phyloP scores from a whole-genome alignment of 345 rosid genomes.

The Heritiera fomes region DNA sequence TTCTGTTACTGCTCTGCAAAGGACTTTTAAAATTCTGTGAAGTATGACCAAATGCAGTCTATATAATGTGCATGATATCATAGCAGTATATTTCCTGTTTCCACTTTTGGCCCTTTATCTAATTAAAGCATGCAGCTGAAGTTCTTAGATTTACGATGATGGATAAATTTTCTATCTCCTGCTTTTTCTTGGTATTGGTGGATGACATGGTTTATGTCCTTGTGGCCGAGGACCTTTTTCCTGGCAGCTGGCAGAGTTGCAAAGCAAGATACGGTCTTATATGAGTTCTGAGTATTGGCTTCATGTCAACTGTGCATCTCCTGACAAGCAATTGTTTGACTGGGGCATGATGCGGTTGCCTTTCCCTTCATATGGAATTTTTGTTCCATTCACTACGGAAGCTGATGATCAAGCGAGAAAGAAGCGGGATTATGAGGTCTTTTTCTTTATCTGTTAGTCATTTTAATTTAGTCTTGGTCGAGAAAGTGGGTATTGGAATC shows the following conservation, averaged over 20 bases:
- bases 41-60: constrained; percentile 13
- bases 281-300: constrained; percentile 93
- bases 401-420: constrained; percentile 88
- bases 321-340: constrained; percentile 76
- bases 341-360: constrained; percentile 95
- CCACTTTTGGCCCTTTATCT: too few relatives aligned
- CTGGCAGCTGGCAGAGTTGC: constrained; percentile 79
- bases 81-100: background rate
- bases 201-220: constrained; percentile 39
- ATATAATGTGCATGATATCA: background rate
- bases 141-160: constrained; percentile 22
- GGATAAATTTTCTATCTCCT: constrained; percentile 9
- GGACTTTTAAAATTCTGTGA: background rate
- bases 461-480: background rate
- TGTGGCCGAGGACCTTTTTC: constrained; percentile 33
- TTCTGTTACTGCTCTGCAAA: too few relatives aligned
- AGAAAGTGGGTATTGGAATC: background rate
- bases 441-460: constrained; percentile 10
- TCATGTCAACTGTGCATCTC: constrained; percentile 62
- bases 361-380: constrained; percentile 78
- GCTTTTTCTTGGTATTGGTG: constrained; percentile 22
- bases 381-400: constrained; percentile 87
- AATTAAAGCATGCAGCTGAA: background rate
- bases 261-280: constrained; percentile 69
- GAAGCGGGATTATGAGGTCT: constrained; percentile 96